Percentiles rank a stretch among this genome's conserved stretches.
These are phyloP conservation scores for Arthrobotrys pseudoclavata DNA, from an alignment of 2,329 filamentous ascomycete genomes.

Conservation along the genomic window DNA sequence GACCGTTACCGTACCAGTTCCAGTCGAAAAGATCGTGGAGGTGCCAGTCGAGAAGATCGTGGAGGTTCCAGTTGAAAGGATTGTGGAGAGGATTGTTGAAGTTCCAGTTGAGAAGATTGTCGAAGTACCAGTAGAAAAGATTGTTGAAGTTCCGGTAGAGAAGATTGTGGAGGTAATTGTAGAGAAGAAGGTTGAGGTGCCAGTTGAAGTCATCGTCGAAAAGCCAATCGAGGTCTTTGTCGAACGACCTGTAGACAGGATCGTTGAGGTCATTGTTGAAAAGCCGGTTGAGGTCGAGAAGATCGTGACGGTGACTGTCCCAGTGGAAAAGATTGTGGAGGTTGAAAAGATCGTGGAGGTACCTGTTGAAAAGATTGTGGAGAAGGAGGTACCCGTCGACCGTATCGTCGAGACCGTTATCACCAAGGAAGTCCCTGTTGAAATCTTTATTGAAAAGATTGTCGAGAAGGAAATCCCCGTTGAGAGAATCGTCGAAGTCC, in stretches of 20 bases:
- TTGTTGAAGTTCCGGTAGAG: slow-evolving; percentile 32
- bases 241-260: slow-evolving; percentile 21
- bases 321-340: slow-evolving; percentile 24
- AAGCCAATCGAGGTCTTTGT: slow-evolving; percentile 2
- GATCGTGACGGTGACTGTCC: slow-evolving; percentile 29
- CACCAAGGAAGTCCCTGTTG: slow-evolving; percentile 45
- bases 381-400: slow-evolving; percentile 48
- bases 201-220: slow-evolving; percentile 22
- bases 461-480: slow-evolving; percentile 43
- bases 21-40: slow-evolving; percentile 42
- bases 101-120: slow-evolving; percentile 33
- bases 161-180: slow-evolving; percentile 33
- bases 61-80: slow-evolving; percentile 25
- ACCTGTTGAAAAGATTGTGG: slow-evolving; percentile 29
- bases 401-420: slow-evolving; percentile 45
- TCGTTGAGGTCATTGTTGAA: slow-evolving; percentile 29
- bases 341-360: slow-evolving; percentile 35
- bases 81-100: slow-evolving; percentile 30
- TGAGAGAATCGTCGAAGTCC: slow-evolving; percentile 55
- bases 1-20: slow-evolving; percentile 31
- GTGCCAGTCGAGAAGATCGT: slow-evolving; percentile 35
- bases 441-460: slow-evolving; percentile 44
- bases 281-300: slow-evolving; percentile 4
- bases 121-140: slow-evolving; percentile 32
- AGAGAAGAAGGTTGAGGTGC: slow-evolving; percentile 35